A percentile compares a stretch with the other conserved stretches of the same genome.
These are phyloP conservation scores for Lentinula sp. DNA, from an alignment of 768 basidiomycete genomes.

Conservation along the genomic window DNA sequence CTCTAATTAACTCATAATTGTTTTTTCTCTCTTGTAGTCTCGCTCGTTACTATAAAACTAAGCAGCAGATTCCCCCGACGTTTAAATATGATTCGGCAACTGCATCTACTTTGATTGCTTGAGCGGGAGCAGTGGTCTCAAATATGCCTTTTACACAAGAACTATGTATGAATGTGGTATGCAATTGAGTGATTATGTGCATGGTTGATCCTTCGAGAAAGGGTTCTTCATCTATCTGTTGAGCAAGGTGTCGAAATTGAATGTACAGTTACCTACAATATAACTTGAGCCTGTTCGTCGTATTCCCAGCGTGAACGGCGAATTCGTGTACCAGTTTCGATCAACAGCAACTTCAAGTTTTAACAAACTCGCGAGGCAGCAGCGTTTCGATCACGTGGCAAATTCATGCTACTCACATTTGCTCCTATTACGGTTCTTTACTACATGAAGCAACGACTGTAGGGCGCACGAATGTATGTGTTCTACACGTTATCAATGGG, in stretches of 20 bases:
- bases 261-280: too few relatives aligned
- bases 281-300: too few relatives aligned
- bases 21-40: slow-evolving; percentile 32
- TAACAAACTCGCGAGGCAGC: not conserved
- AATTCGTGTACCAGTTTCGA: too few relatives aligned
- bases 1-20: not conserved
- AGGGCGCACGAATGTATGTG: too few relatives aligned
- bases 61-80: slow-evolving; percentile 94
- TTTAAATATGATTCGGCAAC: slow-evolving; percentile 99
- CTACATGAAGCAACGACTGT: too few relatives aligned
- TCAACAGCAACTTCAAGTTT: too few relatives aligned
- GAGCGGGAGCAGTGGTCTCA: slow-evolving; percentile 16
- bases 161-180: not conserved
- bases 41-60: slow-evolving; percentile 97
- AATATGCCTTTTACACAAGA: not conserved
- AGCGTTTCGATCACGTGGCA: not conserved
- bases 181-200: not conserved
- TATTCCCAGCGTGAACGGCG: too few relatives aligned
- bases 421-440: too few relatives aligned
- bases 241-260: too few relatives aligned
- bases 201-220: too few relatives aligned
- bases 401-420: not conserved
- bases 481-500: too few relatives aligned
- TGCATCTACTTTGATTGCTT: slow-evolving; percentile 87
- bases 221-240: too few relatives aligned